These are phyloP conservation scores for Torulaspora indica DNA, from an alignment of 805 yeast species.

Conservation along the genomic window DNA sequence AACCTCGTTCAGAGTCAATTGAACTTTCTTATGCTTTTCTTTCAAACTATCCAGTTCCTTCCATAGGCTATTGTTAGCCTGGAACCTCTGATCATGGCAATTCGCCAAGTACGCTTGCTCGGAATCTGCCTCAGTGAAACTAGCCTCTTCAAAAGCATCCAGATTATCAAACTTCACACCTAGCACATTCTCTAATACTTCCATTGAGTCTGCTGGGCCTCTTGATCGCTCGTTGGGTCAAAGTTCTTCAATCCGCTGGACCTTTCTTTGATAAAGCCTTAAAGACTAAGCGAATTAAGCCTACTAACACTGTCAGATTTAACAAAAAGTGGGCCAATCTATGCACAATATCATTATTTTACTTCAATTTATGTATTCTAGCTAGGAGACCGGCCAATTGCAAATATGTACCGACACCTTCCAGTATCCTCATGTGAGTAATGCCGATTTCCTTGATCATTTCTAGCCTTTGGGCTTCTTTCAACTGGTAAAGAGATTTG, in stretches of 20 bases:
- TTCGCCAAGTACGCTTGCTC: constrained; percentile 9
- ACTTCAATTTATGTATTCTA: constrained; percentile 36
- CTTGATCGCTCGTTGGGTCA: background rate
- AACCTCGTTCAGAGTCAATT: constrained; percentile 25
- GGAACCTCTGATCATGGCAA: constrained; percentile 11
- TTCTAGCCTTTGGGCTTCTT: constrained; percentile 66
- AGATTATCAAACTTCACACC: constrained; percentile 7
- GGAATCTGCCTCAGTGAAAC: constrained; percentile 2
- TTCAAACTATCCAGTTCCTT: constrained; percentile 20
- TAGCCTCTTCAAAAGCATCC: background rate
- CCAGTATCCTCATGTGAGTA: constrained; percentile 86
- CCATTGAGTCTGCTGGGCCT: constrained; percentile 10
- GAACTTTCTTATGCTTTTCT: constrained; percentile 18
- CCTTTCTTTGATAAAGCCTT: background rate
- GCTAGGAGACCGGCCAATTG: constrained; percentile 84
- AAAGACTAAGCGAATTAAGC: background rate
- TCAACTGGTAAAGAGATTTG: constrained; percentile 63
- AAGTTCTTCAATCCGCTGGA: background rate
- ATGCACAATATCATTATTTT: background rate
- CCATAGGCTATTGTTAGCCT: constrained; percentile 14
- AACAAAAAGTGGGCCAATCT: too few relatives aligned
- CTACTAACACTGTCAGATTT: background rate
- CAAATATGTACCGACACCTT: constrained; percentile 84
- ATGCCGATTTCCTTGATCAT: constrained; percentile 83
- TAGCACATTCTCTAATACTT: constrained; percentile 14